Conservation (phyloP, 2,329 filamentous ascomycete species). For the Nothopassalora personata region DNA sequence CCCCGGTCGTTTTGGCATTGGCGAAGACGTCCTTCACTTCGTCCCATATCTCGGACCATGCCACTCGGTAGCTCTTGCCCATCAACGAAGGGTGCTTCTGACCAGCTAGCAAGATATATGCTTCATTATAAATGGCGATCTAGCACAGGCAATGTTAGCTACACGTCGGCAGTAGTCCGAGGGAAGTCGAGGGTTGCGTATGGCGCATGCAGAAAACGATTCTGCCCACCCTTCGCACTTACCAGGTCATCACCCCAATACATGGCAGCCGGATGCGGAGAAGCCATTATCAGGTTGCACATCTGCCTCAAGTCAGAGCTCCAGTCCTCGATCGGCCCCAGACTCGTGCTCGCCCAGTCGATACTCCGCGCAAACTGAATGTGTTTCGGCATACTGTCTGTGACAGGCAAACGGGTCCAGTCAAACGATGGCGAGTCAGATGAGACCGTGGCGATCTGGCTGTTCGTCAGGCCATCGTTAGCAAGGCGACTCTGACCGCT, state of each 20-base stretch:
- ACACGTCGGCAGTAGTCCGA: no score
- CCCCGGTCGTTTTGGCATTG: conserved; percentile 62
- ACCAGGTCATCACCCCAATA: conserved; percentile 13
- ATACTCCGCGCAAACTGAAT: conserved; percentile 66
- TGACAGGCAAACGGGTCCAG: conserved; percentile 68
- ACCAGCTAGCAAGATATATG: conserved; percentile 65
- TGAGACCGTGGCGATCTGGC: conserved; percentile 23
- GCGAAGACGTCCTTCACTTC: conserved; percentile 64
- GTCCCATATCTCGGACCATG: conserved; percentile 61
- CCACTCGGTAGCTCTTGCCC: conserved; percentile 59
- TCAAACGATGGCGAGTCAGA: conserved; percentile 58
- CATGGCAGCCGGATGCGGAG: conserved; percentile 52
- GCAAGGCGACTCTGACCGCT: conserved; percentile 10
- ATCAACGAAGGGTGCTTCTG: conserved; percentile 72
- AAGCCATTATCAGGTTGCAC: conserved; percentile 77
- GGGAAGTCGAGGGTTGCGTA: no score
- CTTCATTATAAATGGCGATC: conserved; percentile 67
- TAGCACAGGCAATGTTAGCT: conserved; percentile 41
- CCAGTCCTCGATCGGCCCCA: conserved; percentile 74
- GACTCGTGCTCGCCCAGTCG: conserved; percentile 67
- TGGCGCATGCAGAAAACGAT: conserved; percentile 35
- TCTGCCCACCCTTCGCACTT: neutral
- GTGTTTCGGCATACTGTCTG: conserved; percentile 60
- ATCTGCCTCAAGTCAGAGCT: conserved; percentile 65
- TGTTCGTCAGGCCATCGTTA: conserved; percentile 18